These are phyloP conservation scores for Malania oleifera DNA, from an alignment of 164 flowering plant genomes.

Conservation along the genomic window DNA sequence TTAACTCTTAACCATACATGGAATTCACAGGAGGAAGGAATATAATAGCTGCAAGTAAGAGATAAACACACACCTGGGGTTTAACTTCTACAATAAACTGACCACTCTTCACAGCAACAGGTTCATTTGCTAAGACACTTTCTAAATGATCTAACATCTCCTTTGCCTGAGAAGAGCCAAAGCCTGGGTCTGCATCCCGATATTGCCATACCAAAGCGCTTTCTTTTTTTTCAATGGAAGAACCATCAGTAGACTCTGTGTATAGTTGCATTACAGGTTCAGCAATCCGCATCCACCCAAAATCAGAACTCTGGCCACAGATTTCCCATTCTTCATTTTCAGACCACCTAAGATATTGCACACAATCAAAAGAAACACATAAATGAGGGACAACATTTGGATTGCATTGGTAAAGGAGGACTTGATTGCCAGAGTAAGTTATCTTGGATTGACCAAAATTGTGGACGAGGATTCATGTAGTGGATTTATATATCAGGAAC, in stretches of 20 bases:
- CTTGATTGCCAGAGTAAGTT: no score
- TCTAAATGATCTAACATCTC: slow-evolving; percentile 54
- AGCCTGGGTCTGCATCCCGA: slow-evolving; percentile 48
- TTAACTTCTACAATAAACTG: slow-evolving; percentile 50
- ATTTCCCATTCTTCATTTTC: slow-evolving; percentile 41
- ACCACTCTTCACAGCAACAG: slow-evolving; percentile 57
- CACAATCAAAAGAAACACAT: neutral
- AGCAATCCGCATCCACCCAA: slow-evolving; percentile 51
- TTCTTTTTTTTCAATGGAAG: slow-evolving; percentile 46
- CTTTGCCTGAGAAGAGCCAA: slow-evolving; percentile 55
- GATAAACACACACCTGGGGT: slow-evolving; percentile 40
- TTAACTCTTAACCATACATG: neutral
- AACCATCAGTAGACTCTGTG: slow-evolving; percentile 51
- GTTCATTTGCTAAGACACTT: slow-evolving; percentile 54
- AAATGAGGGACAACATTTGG: neutral
- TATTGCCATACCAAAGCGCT: slow-evolving; percentile 61
- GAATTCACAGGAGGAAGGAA: neutral
- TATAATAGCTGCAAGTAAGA: neutral
- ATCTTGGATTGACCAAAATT: no score
- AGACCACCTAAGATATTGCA: slow-evolving; percentile 30
- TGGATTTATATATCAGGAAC: no score
- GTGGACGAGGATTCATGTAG: no score
- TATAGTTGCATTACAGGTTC: slow-evolving; percentile 40
- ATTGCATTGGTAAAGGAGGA: no score
- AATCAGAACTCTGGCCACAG: slow-evolving; percentile 37